Evolutionary conservation across 2,329 filamentous ascomycete species (phyloP).

Genomic region (Coccinonectria pachysandricola): DNA sequence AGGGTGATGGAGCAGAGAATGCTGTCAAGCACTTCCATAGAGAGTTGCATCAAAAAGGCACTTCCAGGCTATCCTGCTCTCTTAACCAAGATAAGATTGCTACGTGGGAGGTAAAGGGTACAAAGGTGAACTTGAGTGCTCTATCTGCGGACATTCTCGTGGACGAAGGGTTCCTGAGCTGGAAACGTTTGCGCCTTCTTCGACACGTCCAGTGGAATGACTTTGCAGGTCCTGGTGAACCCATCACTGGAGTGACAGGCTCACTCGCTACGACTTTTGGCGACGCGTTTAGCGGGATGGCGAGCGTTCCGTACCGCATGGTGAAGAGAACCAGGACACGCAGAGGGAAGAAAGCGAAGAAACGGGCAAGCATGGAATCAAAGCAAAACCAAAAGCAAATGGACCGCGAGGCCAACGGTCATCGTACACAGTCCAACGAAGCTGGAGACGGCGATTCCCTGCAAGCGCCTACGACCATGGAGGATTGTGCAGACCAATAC

Average conservation of each 20-base stretch:
- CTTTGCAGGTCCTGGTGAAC: constrained; percentile 65
- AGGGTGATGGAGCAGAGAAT: constrained; percentile 60
- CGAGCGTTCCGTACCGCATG: constrained; percentile 51
- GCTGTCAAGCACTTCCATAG: constrained; percentile 58
- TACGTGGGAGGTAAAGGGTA: constrained; percentile 55
- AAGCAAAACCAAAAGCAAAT: constrained; percentile 2
- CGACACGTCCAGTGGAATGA: constrained; percentile 67
- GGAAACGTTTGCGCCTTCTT: constrained; percentile 52
- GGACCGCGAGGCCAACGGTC: neutral
- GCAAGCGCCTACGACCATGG: constrained; percentile 10
- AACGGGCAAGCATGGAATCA: constrained; percentile 1
- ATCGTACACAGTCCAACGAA: constrained; percentile 2
- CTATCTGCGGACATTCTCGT: constrained; percentile 57
- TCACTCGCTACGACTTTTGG: constrained; percentile 50
- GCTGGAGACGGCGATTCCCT: constrained; percentile 4
- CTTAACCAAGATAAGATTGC: constrained; percentile 53
- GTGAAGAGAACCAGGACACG: constrained; percentile 47
- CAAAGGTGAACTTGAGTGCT: constrained; percentile 48
- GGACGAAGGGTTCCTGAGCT: constrained; percentile 48
- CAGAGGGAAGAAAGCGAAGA: constrained; percentile 8
- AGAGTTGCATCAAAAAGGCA: constrained; percentile 41
- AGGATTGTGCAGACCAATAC: constrained; percentile 26
- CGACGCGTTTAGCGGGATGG: constrained; percentile 51
- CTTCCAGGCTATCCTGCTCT: constrained; percentile 53
- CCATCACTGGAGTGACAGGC: constrained; percentile 54